Evolutionary conservation across 2,329 filamentous ascomycete species (phyloP), one percentile per base, ranked within the genome.

Genomic region (Ceratocystis cacaofunesta): DNA sequence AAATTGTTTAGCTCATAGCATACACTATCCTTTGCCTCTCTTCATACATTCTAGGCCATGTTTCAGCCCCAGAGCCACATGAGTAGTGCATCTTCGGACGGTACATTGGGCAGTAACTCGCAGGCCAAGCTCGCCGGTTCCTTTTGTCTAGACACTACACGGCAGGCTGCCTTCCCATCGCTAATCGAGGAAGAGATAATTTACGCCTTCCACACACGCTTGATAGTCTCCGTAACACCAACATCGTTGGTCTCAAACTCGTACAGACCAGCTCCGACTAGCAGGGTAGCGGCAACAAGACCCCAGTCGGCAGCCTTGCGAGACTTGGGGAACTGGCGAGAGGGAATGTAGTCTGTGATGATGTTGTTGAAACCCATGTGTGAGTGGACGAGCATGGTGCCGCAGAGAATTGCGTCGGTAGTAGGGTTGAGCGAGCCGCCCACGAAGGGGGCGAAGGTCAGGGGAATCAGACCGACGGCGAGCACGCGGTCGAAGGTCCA

Each of bases 221-320:
- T 90, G 70, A 96, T 81, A 41, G 86, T 87, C 81, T 95, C 92
- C 7, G 91, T 96, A 68, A 99, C 76, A 70, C 94, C 94, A 63
- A 99, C 90, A 71, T 99, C 94, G 74, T 96, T 97, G 41, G 94
- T 99, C 85, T 99, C 94, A 72, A 97, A 97, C 77, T 97, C 92
- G 78, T 99, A 99, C 72, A 97, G 82, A 66, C 92, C 92, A 70
- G 96, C 82, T 62, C 89, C 91, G 69, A 92, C 89, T 63, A 90
- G 79, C 67, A 92, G 80, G 10, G 95, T 96, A 68, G 84, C 86
- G 58, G 81, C 77, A 72, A 92, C 91, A 69, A 97, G 83, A 46
- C 81, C 79, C 91, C 91, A 97, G 75, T 82, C 84, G 74, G 86
- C 80, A n/a, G 79, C 65, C 73, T 83, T 85, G 74, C 84, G 84